Base-by-base conservation (phyloP, 495 filamentous ascomycete genomes). In the Xylaria grammica region DNA sequence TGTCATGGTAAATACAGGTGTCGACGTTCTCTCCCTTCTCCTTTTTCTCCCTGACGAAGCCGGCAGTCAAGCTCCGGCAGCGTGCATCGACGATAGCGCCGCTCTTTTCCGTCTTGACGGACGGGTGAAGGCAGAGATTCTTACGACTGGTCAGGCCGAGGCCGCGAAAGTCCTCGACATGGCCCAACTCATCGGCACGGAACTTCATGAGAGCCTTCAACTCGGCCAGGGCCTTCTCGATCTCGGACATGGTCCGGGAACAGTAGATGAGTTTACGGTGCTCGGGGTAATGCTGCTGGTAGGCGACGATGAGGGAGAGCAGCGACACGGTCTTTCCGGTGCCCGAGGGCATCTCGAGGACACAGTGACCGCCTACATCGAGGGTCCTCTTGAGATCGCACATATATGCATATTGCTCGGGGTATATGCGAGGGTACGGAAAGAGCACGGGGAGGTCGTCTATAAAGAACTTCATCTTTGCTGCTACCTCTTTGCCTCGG, bases 311-410 rank as follows among this genome's bases (percentile, higher is more conserved):
- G 67, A 99, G 83, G 0, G 95, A 97, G 26, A 99, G 83, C 0
- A 99, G 83, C 2, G 95, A 97, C 22, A 99, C 91, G 0, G 95
- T 99, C 81, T 99, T 99, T 53, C 95, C 95, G 29, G 95, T 99
- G n/a, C 95, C 95, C 59, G 95, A 99, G 81, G 95, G 95, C 95
- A 99, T 99, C 79, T 99, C 95, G 72, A 99, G 81, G n/a, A 99
- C 94, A 78, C 93, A 96, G 80, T 98, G 92, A 64, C 96, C 96
- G 62, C 90, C 90, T 29, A 88, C 91, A 84, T 98, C 95, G 72
- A 99, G 89, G 29, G 94, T 97, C 75, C 86, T 90, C 77, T 99
- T 99, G 77, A 99, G 86, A 81, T 97, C 96, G 70, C 91, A 94
- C 95, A 99, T 99, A 79, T 99, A 99, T 22, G 63, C 67, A 57